Evolutionary conservation across 805 yeast genomes (phyloP).

Genomic region (Saturnispora serradocipensis): DNA sequence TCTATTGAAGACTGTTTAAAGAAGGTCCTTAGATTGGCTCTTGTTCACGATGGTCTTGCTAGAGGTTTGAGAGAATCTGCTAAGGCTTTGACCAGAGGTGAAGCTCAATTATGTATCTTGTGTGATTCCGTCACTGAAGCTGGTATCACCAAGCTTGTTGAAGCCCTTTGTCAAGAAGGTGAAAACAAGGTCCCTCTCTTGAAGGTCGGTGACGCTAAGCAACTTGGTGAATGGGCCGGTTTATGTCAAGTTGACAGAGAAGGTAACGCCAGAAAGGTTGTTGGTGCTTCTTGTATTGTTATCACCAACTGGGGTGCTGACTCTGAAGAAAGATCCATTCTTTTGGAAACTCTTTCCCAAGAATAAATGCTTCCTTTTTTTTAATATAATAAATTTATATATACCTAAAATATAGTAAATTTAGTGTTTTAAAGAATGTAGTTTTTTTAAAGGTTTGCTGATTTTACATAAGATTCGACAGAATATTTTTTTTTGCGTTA

Average conservation of each 20-base stretch:
- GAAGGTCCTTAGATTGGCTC: constrained; percentile 95
- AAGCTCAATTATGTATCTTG: constrained; percentile 95
- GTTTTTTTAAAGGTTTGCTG: too few species aligned
- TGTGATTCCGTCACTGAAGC: constrained; percentile 98
- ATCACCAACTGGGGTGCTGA: constrained; percentile 99
- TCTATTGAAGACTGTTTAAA: constrained; percentile 97
- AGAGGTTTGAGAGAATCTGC: constrained; percentile 99
- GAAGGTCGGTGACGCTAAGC: constrained; percentile 99
- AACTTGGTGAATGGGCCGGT: constrained; percentile 99
- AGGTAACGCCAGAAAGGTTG: constrained; percentile 99
- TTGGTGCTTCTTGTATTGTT: constrained; percentile 99
- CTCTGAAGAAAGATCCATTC: constrained; percentile 92
- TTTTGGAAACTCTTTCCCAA: constrained; percentile 91
- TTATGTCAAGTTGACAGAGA: constrained; percentile 98
- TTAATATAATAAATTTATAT: neutral
- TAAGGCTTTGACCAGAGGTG: constrained; percentile 95
- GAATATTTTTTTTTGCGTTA: neutral
- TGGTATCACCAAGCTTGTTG: constrained; percentile 92
- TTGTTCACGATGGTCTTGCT: constrained; percentile 98
- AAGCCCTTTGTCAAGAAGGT: constrained; percentile 98
- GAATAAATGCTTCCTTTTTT: constrained; percentile 40
- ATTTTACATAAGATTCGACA: too few species aligned
- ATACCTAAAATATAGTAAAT: neutral
- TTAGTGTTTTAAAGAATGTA: neutral
- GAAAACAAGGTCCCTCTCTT: constrained; percentile 94